Base-by-base conservation (phyloP, 75 land plant species). In the Pinus tabuliformis region DNA sequence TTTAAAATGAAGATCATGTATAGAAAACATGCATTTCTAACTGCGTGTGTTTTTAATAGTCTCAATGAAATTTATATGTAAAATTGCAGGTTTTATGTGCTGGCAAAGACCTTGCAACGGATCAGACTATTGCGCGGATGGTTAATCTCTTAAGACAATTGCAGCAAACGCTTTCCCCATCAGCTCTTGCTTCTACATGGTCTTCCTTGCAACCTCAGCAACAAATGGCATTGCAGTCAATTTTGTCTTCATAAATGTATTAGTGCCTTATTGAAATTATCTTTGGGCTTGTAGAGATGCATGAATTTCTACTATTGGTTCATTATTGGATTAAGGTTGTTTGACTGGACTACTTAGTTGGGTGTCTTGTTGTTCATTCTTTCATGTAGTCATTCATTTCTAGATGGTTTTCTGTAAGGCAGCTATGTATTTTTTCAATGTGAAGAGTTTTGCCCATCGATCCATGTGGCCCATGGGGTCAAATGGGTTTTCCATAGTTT, bases 201-300 rank as follows among this genome's bases (percentile, higher is more conserved):
- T 90, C 99, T 33, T 80, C 95, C 52, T 78, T 96, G 76, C 98
- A 96, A 74, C 99, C 99, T 16, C 93, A 96, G 75, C 97, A 94
- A 82, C 99, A 94, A 82, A 87, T 84, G 45, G 88, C 92, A 1
- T 79, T 96, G 76, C 99, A 92, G 71, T 88, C 99, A 21, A 86
- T 94, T 61, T 83, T 96, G 82, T 88, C 95, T 15, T 84, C 80
- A 15, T 82, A 68, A 68, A 49, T 68, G 39, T 42, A 64, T 64
- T 64, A 49, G 11, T 49, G 54, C 54, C 54, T 49, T 49, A 2
- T 49, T 45, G 12, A 49, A 49, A 9, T 49, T 49, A 49, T 37
- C 18, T 20, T 18, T 64, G 5, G 42, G 42, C 16, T 15, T 5
- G 68, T 18, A 30, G 68, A 64, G 42, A 64, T 64, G 20, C 42